These are phyloP conservation scores for Dactylellina sp. DNA, from an alignment of 2,329 filamentous ascomycete species.

Conservation along the genomic window DNA sequence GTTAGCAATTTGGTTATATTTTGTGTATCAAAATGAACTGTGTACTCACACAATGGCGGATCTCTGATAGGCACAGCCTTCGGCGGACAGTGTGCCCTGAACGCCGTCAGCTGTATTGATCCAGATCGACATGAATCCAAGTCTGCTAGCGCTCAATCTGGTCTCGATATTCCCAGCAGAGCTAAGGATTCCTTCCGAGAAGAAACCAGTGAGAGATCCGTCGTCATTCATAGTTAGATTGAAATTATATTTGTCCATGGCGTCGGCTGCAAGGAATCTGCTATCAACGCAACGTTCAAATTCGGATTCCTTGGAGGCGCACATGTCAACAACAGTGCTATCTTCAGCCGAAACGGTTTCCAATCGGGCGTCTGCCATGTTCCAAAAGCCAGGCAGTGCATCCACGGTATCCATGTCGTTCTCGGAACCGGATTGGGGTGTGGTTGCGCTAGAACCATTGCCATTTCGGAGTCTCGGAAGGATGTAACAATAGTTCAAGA, in stretches of 20 bases:
- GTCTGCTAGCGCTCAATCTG: conserved; percentile 31
- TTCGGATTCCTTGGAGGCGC: conserved; percentile 41
- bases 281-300: conserved; percentile 50
- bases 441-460: neutral
- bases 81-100: conserved; percentile 28
- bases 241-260: conserved; percentile 30
- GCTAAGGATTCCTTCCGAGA: conserved; percentile 41
- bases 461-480: conserved; percentile 31
- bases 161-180: conserved; percentile 22
- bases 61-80: conserved; percentile 39
- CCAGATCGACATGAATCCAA: conserved; percentile 43
- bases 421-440: neutral
- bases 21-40: neutral
- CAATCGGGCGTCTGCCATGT: conserved; percentile 24
- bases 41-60: conserved; percentile 34
- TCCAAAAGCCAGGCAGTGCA: conserved; percentile 37
- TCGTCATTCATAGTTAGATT: conserved; percentile 41
- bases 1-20: conserved; percentile 4
- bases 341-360: conserved; percentile 30
- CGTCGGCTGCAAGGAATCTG: conserved; percentile 33
- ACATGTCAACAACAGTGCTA: conserved; percentile 33
- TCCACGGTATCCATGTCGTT: conserved; percentile 6
- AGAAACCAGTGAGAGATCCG: conserved; percentile 40
- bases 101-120: conserved; percentile 29
- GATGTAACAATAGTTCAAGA: conserved; percentile 49